A percentile compares a stretch with the other conserved stretches of the same genome.
phyloP scores from a whole-genome alignment of 1,284 basidiomycete genomes.

The Erythrobasidium hasegawianum region DNA sequence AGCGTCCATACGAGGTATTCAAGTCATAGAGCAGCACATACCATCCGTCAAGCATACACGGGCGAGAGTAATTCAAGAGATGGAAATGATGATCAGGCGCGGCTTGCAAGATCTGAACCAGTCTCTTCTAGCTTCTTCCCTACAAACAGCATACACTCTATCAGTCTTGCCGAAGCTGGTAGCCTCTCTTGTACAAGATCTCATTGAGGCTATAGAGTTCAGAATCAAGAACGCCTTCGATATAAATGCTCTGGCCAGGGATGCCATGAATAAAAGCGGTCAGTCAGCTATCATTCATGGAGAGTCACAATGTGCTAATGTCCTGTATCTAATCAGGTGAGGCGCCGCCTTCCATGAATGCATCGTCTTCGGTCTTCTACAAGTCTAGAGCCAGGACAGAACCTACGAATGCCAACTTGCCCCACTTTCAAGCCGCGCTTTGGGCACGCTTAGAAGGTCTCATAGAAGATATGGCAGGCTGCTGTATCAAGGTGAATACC shows the following conservation, averaged over 20 bases:
- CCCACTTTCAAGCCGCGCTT: conserved; percentile 73
- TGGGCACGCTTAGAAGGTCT: conserved; percentile 79
- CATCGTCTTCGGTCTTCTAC: conserved; percentile 53
- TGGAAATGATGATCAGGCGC: conserved; percentile 78
- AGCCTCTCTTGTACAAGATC: conserved; percentile 69
- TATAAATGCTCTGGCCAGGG: conserved; percentile 74
- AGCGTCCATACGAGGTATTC: conserved; percentile 59
- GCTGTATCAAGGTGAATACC: conserved; percentile 78
- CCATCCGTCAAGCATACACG: conserved; percentile 68
- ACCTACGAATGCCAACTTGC: conserved; percentile 73
- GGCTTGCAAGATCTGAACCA: conserved; percentile 79
- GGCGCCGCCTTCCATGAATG: neutral
- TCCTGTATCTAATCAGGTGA: conserved; percentile 3
- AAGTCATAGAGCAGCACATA: conserved; percentile 64
- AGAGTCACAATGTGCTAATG: too few relatives aligned
- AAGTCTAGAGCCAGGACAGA: conserved; percentile 76
- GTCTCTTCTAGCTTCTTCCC: conserved; percentile 77
- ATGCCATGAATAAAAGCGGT: conserved; percentile 52
- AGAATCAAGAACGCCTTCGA: conserved; percentile 81
- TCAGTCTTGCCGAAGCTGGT: conserved; percentile 78
- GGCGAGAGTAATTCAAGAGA: conserved; percentile 67
- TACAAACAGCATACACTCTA: conserved; percentile 93
- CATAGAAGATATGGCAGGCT: conserved; percentile 81
- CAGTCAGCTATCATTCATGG: too few relatives aligned
- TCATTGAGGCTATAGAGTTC: conserved; percentile 76